Base-by-base conservation (phyloP, 768 basidiomycete genomes). In the Mycena metata region DNA sequence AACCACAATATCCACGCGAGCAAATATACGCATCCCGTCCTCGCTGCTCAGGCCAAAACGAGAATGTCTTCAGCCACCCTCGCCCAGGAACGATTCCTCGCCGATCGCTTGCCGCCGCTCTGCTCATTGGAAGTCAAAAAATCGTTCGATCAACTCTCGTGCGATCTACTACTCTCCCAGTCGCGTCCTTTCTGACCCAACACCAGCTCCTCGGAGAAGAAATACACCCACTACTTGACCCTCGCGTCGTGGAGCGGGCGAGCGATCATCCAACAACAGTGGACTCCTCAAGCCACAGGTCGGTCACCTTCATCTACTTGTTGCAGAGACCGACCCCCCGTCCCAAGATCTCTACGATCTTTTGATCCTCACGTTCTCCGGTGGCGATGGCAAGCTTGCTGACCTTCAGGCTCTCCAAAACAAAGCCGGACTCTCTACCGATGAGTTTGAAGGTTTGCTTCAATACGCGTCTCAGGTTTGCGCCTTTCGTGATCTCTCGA, bases 181-280 rank as follows among this genome's bases (percentile, higher is more conserved):
- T 69, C 12, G 59, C 70, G 19, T 66, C 30, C 41, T 43, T 55
- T 19, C 58, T 49, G 8, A 52, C 15, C 10, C 2, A 12, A n/a
- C 3, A 51, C 42, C 11, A 95, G 93, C 58, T 81, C 87, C 7
- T 86, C 85, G 71, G 94, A 96, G 75, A 91, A 93, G 80, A 85
- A 90, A 67, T 96, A 96, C 73, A 86, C 91, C 3, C 93, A 96
- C 78, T 89, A 86, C 74, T 57, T 94, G 16, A 86, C 84, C 21
- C 74, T 87, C 70, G 94, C 94, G 8, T 89, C 90, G 1, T 96
- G 95, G 95, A 92, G 92, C 0, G 95, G 95, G 33, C 92, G 88
- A 56, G 85, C 91, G 45, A 91, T 96, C 79, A 92, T 95, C 61
- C 91, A 94, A 81, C 90, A 83, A 50, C 94, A 96, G 82, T 94